Percentiles rank a stretch among this genome's conserved stretches.
Conservation (phyloP, 495 filamentous ascomycete genomes). For the Physcia stellaris region DNA sequence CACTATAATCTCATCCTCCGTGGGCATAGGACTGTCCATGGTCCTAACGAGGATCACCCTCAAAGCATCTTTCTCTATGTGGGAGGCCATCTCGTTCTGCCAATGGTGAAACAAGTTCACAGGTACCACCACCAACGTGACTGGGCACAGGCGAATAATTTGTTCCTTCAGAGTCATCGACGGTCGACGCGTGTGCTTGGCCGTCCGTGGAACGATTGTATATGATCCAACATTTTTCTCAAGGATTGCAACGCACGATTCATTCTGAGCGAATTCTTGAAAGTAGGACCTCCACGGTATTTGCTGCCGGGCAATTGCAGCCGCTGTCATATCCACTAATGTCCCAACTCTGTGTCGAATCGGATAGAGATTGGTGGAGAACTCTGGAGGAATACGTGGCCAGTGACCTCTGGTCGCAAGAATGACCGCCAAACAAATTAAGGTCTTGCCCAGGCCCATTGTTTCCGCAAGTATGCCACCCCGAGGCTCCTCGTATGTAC, state of each 20-base stretch:
- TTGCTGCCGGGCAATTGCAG: conserved; percentile 46
- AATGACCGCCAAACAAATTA: conserved; percentile 74
- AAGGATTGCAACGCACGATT: conserved; percentile 41
- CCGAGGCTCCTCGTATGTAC: conserved; percentile 56
- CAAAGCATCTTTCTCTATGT: conserved; percentile 45
- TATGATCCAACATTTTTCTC: conserved; percentile 40
- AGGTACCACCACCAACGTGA: conserved; percentile 45
- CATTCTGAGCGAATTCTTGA: conserved; percentile 19
- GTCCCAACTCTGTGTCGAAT: conserved; percentile 33
- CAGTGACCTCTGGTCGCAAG: conserved; percentile 64
- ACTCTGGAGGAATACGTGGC: conserved; percentile 48
- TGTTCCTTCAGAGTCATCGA: conserved; percentile 28
- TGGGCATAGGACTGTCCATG: conserved; percentile 32
- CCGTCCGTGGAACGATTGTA: conserved; percentile 31
- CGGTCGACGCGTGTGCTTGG: conserved; percentile 30
- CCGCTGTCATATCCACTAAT: conserved; percentile 59
- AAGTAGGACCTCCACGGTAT: conserved; percentile 58
- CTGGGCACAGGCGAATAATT: conserved; percentile 47
- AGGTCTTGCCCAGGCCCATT: conserved; percentile 73
- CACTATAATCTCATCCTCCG: conserved; percentile 39
- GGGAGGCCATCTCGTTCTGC: conserved; percentile 47
- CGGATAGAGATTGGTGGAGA: conserved; percentile 30
- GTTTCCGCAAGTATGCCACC: conserved; percentile 75
- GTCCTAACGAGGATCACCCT: conserved; percentile 47
- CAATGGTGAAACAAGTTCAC: conserved; percentile 42